phyloP scores from a whole-genome alignment of 164 flowering plant genomes.

The Cinnamomum micranthum region DNA sequence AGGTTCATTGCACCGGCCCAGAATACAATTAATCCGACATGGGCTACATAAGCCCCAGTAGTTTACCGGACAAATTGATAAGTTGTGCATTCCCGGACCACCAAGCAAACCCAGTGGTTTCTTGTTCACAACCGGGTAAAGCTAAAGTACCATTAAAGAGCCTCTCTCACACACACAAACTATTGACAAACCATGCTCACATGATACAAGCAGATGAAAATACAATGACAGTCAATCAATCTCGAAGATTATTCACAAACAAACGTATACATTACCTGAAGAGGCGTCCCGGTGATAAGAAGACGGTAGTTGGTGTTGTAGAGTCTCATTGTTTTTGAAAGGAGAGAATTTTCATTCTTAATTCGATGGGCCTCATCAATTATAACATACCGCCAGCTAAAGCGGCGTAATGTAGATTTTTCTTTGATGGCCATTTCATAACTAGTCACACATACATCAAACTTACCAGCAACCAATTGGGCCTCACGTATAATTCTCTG shows the following conservation, averaged over 20 bases:
- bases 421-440: constrained; percentile 99
- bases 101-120: no score
- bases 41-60: no score
- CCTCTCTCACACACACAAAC: not conserved
- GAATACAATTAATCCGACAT: no score
- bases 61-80: no score
- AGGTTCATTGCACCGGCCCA: no score
- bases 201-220: no score
- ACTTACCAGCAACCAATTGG: constrained; percentile 86
- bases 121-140: no score
- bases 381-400: constrained; percentile 99
- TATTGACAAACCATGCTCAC: not conserved
- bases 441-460: constrained; percentile 98
- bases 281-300: constrained; percentile 97
- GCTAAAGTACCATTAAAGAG: no score
- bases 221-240: not conserved
- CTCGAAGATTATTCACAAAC: not conserved
- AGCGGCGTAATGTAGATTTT: constrained; percentile 77
- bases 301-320: constrained; percentile 89
- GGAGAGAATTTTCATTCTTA: constrained; percentile 98
- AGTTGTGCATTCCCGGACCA: no score
- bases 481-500: constrained; percentile 90
- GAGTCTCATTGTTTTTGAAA: constrained; percentile 95
- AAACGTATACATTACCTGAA: constrained; percentile 58
- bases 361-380: constrained; percentile 99